Evolutionary conservation across 768 basidiomycete genomes (phyloP), one percentile per base, ranked within the genome.

Genomic region (Boletus subcaerulescens): DNA sequence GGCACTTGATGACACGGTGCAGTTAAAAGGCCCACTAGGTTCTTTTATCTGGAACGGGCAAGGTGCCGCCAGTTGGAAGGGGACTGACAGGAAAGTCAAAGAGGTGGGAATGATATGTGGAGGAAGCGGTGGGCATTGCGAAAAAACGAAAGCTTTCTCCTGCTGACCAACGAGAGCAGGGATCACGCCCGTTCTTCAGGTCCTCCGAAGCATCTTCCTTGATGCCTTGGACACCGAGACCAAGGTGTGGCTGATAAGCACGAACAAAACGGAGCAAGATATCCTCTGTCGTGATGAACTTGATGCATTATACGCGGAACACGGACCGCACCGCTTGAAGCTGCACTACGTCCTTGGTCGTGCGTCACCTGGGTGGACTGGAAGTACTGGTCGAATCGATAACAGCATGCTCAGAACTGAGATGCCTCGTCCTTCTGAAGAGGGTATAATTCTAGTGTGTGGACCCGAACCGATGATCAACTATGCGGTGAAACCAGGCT

Each of bases 1-100:
- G 2, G 61, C 51, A 5, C 56, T 82, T 5, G 82, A 77, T 3
- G 82, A 85, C 50, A 59, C 38, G 4, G 66, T 85, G 10, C 82
- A 85, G 54, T 56, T 85, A 47, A 85, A 84, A 61, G 84, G 84
- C 0, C 84, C 84, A 0, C 63, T 84, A 8, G 84, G 84, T 0
- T 75, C 77, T 7, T 85, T 85, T 61, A 63, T 74, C 20, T 85
- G 80, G 79, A 60, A 72, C 4, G 80, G 81, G 1, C 47, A 66
- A 12, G 77, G 78, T 0, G 50, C 65, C 10, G 74, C 74, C 13
- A 58, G 55, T 24, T 71, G 77, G 69, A 68, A 72, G 41, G 77
- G 77, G 0, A 52, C 65, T 2, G 60, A 71, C 48, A 64, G 65
- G 18, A 63, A 61, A 13, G 66, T 80, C 17, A 64, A 64, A 22